Evolutionary conservation across 345 rosid species (phyloP), one percentile per base, ranked within the genome.

Genomic region (Salix purpurea): DNA sequence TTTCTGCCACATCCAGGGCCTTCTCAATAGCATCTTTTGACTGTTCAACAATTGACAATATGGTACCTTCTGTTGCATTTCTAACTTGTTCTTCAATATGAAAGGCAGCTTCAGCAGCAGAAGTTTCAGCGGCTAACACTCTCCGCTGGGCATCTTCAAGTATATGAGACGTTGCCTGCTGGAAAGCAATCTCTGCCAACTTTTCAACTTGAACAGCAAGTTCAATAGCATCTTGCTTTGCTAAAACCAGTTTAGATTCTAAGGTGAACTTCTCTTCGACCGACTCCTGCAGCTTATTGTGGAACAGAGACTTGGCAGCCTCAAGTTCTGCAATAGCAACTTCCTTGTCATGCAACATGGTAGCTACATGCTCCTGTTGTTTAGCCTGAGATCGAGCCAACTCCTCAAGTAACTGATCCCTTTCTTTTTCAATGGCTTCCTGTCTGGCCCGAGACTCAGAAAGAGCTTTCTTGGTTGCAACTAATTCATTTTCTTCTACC

Each of bases 171-270:
- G 87, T 86, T 68, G 84, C 81, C 73, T 84, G 83, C 73, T 80
- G 75, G 72, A 82, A 86, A 77, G 87, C 82, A 67, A 73, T 77
- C 77, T 84, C 87, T 5, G 87, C 85, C 34, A 86, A 70, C 76
- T 80, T 86, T 76, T 86, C 89, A 44, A 86, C 87, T 78, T 86
- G 85, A 34, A 84, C 78, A 36, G 89, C 89, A 67, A 86, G 85
- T 34, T 86, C 89, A 60, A 86, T 71, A 19, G 84, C 81, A 61
- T 86, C 87, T 76, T 86, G 81, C 68, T 80, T 82, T 58, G 85
- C 87, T 70, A 84, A 84, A 61, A 78, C 83, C 80, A 86, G 72
- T 79, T 80, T 78, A 19, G 85, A 86, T 78, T 84, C 87, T 75
- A 82, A 21, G 30, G 75, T 15, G 48, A 72, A 80, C 73, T 82